phyloP scores from a whole-genome alignment of 768 basidiomycete species.

The Tylopilus sp. region DNA sequence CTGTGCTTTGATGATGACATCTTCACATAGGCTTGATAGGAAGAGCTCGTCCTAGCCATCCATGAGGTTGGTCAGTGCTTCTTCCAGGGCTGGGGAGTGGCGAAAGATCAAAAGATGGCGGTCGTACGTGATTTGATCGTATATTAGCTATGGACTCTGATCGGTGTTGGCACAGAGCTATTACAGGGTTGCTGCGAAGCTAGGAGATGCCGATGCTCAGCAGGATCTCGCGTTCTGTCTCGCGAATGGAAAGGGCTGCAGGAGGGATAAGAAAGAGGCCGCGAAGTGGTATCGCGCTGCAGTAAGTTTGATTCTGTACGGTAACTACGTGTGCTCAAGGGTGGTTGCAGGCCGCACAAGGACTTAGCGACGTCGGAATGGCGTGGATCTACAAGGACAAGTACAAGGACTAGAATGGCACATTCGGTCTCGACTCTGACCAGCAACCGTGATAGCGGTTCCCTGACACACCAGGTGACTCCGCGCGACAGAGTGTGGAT shows the following conservation, averaged over 20 bases:
- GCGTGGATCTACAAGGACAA: conserved; percentile 94
- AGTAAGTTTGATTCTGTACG: conserved; percentile 36
- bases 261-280: conserved; percentile 82
- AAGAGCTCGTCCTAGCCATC: conserved; percentile 82
- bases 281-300: conserved; percentile 92
- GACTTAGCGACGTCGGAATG: conserved; percentile 76
- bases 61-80: conserved; percentile 94
- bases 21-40: conserved; percentile 34
- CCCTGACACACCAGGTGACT: conserved; percentile 5
- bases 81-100: conserved; percentile 88
- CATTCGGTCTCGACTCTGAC: background rate
- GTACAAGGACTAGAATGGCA: conserved; percentile 33
- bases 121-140: conserved; percentile 49
- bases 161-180: conserved; percentile 53
- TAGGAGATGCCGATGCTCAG: conserved; percentile 88
- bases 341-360: conserved; percentile 53
- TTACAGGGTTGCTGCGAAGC: conserved; percentile 75
- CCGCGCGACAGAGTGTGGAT: conserved; percentile 9
- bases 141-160: background rate
- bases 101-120: conserved; percentile 87
- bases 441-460: conserved; percentile 1
- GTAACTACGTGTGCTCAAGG: background rate
- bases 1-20: background rate
- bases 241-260: conserved; percentile 84
- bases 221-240: conserved; percentile 82